A percentile compares a stretch with the other conserved stretches of the same genome.
Conservation (phyloP, 2,329 filamentous ascomycete species). For the Biscogniauxia sp. region DNA sequence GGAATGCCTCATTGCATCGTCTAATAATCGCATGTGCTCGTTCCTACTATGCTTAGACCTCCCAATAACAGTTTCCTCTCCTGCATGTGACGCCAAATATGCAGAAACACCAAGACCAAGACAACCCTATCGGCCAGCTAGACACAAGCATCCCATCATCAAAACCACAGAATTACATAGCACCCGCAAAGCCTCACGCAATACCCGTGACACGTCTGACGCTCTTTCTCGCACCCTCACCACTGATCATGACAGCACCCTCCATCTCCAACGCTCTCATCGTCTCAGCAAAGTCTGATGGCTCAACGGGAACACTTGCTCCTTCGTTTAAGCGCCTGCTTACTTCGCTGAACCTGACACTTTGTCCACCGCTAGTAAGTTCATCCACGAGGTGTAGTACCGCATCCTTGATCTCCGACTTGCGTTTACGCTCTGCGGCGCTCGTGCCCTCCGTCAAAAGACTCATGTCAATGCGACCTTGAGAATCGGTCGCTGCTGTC, state of each 20-base stretch:
- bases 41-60: not conserved
- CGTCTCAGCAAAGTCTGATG: conserved; percentile 77
- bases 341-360: conserved; percentile 77
- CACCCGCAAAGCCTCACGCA: conserved; percentile 24
- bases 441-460: conserved; percentile 92
- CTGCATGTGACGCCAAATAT: conserved; percentile 7
- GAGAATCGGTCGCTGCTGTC: conserved; percentile 90
- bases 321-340: conserved; percentile 69
- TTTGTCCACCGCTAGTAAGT: conserved; percentile 64
- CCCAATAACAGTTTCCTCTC: conserved; percentile 1
- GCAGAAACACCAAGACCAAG: not conserved
- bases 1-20: conserved; percentile 18
- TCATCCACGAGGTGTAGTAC: conserved; percentile 77
- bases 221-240: conserved; percentile 79
- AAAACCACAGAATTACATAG: not conserved
- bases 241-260: conserved; percentile 74
- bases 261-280: conserved; percentile 80
- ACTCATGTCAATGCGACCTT: conserved; percentile 96
- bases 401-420: conserved; percentile 79
- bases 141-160: not conserved
- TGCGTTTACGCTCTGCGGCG: conserved; percentile 78
- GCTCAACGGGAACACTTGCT: conserved; percentile 69
- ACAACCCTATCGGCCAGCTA: not conserved
- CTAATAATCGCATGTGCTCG: conserved; percentile 14
- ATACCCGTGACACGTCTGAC: conserved; percentile 70